Conservation (phyloP, 805 yeast species). For the Candida maris region DNA sequence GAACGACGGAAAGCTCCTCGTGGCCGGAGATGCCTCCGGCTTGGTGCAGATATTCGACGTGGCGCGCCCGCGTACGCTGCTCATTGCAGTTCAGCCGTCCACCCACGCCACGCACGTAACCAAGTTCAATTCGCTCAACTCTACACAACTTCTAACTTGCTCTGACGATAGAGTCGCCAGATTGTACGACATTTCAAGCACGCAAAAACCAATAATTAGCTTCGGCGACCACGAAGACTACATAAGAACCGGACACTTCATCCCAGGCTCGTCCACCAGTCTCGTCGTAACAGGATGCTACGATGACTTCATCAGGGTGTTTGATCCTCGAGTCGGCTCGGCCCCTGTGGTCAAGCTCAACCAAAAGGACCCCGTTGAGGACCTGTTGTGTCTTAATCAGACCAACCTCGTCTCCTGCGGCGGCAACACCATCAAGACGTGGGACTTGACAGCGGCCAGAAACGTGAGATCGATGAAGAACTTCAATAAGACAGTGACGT, state of each 20-base stretch:
- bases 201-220: conserved; percentile 64
- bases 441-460: conserved; percentile 87
- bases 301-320: conserved; percentile 80
- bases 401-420: conserved; percentile 78
- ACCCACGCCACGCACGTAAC: conserved; percentile 90
- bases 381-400: conserved; percentile 67
- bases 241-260: conserved; percentile 74
- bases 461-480: conserved; percentile 67
- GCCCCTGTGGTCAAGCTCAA: conserved; percentile 61
- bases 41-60: conserved; percentile 88
- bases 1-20: conserved; percentile 83
- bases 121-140: conserved; percentile 76
- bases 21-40: conserved; percentile 95
- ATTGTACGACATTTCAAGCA: conserved; percentile 82
- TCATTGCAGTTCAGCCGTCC: conserved; percentile 79
- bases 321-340: conserved; percentile 62
- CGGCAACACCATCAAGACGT: conserved; percentile 76
- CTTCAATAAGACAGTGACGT: conserved; percentile 91
- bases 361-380: conserved; percentile 83
- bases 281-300: conserved; percentile 91
- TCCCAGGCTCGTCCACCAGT: conserved; percentile 59
- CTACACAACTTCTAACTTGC: conserved; percentile 77
- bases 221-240: conserved; percentile 82
- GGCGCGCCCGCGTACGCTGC: conserved; percentile 62
- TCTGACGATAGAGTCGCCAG: conserved; percentile 88